A percentile compares a stretch with the other conserved stretches of the same genome.
phyloP scores from a whole-genome alignment of 768 basidiomycete genomes.

The Mycena olivaceomarginata region DNA sequence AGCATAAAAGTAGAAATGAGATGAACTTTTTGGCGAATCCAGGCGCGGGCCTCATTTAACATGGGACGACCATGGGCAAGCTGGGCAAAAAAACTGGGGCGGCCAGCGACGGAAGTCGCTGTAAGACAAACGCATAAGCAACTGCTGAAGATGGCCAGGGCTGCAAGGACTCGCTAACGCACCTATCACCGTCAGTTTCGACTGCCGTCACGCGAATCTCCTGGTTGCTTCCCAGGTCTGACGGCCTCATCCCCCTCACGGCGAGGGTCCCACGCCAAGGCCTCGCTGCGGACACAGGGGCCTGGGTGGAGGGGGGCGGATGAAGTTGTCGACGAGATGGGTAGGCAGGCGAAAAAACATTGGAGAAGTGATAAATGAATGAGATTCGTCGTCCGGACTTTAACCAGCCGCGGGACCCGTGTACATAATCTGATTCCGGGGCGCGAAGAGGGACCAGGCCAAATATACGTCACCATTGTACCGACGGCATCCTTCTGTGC shows the following conservation, averaged over 20 bases:
- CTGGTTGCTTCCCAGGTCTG: constrained; percentile 69
- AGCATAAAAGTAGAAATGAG: constrained; percentile 80
- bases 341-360: constrained; percentile 82
- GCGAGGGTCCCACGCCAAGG: constrained; percentile 78
- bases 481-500: no score
- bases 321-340: constrained; percentile 73
- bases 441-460: constrained; percentile 21
- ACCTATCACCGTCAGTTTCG: constrained; percentile 85
- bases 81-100: constrained; percentile 63
- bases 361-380: constrained; percentile 52
- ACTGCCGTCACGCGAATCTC: constrained; percentile 77
- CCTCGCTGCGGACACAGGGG: constrained; percentile 54
- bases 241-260: constrained; percentile 68
- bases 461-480: constrained; percentile 24
- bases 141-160: constrained; percentile 43
- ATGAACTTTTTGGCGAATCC: constrained; percentile 68
- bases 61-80: constrained; percentile 64
- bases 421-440: constrained; percentile 28
- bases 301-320: constrained; percentile 72
- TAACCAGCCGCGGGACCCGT: constrained; percentile 56
- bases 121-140: constrained; percentile 32
- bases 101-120: constrained; percentile 78
- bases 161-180: constrained; percentile 52
- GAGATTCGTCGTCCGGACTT: constrained; percentile 57
- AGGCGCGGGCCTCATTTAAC: constrained; percentile 68